Evolutionary conservation across 371 early-diverging fungal genomes (phyloP).

Genomic region (Catenaria anguillulae): DNA sequence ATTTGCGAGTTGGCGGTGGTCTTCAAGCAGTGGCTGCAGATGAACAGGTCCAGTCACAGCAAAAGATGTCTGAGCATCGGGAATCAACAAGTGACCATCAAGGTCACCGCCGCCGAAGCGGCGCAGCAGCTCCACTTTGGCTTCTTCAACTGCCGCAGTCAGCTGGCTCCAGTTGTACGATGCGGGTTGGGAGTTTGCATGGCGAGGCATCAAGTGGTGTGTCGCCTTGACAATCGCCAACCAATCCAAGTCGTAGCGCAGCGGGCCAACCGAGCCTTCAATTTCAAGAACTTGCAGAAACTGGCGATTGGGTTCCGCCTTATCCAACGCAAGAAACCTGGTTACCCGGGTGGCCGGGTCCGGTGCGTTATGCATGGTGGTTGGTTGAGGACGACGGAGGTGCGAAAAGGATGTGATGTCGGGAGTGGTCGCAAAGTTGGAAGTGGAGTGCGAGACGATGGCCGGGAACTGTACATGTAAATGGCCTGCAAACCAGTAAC

Average conservation of each 20-base stretch:
- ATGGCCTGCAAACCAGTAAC: constrained; percentile 82
- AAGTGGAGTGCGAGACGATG: constrained; percentile 31
- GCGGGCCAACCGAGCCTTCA: constrained; percentile 14
- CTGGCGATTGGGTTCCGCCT: constrained; percentile 33
- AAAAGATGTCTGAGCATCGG: too few relatives aligned
- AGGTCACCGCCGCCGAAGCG: too few relatives aligned
- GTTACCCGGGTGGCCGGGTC: constrained; percentile 19
- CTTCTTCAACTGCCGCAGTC: background rate
- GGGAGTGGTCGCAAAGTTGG: background rate
- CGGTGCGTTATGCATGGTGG: background rate
- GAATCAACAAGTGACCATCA: too few relatives aligned
- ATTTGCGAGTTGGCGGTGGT: too few relatives aligned
- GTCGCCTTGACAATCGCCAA: constrained; percentile 52
- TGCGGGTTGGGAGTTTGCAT: background rate
- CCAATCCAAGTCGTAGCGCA: constrained; percentile 73
- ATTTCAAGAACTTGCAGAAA: constrained; percentile 51
- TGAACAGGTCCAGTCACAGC: too few relatives aligned
- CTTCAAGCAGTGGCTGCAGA: too few relatives aligned
- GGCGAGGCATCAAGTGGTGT: too few relatives aligned
- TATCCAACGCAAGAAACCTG: constrained; percentile 47
- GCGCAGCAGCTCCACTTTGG: too few relatives aligned
- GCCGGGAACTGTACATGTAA: constrained; percentile 80
- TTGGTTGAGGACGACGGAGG: background rate
- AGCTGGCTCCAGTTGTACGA: background rate
- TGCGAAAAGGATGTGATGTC: background rate